These are phyloP conservation scores for Rhytidhysteron rufulum DNA, from an alignment of 2,329 filamentous ascomycete species.

Conservation along the genomic window DNA sequence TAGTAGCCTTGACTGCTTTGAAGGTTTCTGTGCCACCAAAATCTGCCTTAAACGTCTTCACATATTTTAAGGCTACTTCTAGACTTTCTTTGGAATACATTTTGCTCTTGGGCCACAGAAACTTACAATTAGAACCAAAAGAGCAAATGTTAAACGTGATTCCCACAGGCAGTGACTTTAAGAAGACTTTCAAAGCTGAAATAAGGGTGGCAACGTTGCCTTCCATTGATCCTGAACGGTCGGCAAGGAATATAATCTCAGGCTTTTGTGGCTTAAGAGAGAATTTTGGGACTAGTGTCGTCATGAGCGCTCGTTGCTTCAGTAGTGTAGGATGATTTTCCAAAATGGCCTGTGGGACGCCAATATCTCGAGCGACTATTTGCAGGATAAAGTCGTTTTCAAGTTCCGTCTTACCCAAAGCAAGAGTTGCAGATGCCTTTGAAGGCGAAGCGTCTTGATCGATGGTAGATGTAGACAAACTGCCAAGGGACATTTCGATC, in stretches of 20 bases:
- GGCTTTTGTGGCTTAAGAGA: constrained; percentile 49
- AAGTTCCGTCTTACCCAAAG: constrained; percentile 50
- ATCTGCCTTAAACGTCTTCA: constrained; percentile 39
- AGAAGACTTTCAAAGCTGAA: constrained; percentile 56
- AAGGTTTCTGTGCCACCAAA: constrained; percentile 53
- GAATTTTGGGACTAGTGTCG: constrained; percentile 65
- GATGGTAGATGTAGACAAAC: constrained; percentile 42
- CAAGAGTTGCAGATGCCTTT: constrained; percentile 58
- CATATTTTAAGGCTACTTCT: constrained; percentile 37
- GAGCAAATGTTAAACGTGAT: constrained; percentile 65
- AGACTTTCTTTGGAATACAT: constrained; percentile 42
- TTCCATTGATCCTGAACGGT: constrained; percentile 64
- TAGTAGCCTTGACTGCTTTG: constrained; percentile 40
- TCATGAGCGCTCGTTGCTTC: constrained; percentile 62
- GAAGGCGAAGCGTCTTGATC: constrained; percentile 48
- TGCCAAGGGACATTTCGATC: constrained; percentile 60
- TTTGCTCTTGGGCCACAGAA: constrained; percentile 45
- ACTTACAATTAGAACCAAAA: constrained; percentile 49
- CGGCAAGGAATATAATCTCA: constrained; percentile 68
- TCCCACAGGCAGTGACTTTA: constrained; percentile 60
- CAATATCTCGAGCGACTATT: constrained; percentile 55
- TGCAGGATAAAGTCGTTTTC: constrained; percentile 65
- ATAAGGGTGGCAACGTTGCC: constrained; percentile 51
- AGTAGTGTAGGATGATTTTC: constrained; percentile 59
- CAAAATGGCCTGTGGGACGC: constrained; percentile 57